Evolutionary conservation across 129 eudicot genomes (phyloP).

Genomic region (Rutidosis leptorrhynchoides): DNA sequence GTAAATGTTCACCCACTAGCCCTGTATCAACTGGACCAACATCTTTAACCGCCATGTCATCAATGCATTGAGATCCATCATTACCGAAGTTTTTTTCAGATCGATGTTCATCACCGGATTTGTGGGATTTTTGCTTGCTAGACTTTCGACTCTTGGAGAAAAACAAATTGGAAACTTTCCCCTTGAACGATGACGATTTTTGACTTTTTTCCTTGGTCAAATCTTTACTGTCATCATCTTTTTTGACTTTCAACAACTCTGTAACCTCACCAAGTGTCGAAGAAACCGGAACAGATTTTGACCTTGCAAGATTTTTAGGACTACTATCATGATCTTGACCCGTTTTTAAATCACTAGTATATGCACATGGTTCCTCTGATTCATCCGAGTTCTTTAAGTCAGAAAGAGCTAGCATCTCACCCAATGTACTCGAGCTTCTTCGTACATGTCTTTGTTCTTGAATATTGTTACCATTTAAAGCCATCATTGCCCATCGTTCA

Average conservation of each 20-base stretch:
- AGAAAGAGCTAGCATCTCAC: conserved; percentile 98
- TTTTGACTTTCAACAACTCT: conserved; percentile 33
- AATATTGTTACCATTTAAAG: conserved; percentile 59
- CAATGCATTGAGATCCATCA: conserved; percentile 32
- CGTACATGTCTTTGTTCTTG: conserved; percentile 61
- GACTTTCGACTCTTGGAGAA: conserved; percentile 70
- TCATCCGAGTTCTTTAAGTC: conserved; percentile 46
- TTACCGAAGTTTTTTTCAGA: conserved; percentile 31
- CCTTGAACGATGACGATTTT: conserved; percentile 57
- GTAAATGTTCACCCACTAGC: conserved; percentile 29
- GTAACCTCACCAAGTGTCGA: conserved; percentile 40
- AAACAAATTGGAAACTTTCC: conserved; percentile 76
- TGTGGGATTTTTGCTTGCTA: conserved; percentile 49
- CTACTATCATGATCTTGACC: conserved; percentile 36
- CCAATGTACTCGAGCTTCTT: conserved; percentile 90
- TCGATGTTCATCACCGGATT: conserved; percentile 39
- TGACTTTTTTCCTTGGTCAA: conserved; percentile 37
- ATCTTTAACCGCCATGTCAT: conserved; percentile 24
- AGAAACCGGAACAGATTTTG: conserved; percentile 84
- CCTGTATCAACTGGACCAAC: conserved; percentile 18
- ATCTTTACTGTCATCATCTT: conserved; percentile 50
- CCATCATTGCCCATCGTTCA: conserved; percentile 98
- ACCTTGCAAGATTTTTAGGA: conserved; percentile 62
- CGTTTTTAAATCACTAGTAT: conserved; percentile 28
- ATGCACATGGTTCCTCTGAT: conserved; percentile 33